These are phyloP conservation scores for Pleurotus cornucopiae DNA, from an alignment of 768 basidiomycete genomes.

Conservation along the genomic window DNA sequence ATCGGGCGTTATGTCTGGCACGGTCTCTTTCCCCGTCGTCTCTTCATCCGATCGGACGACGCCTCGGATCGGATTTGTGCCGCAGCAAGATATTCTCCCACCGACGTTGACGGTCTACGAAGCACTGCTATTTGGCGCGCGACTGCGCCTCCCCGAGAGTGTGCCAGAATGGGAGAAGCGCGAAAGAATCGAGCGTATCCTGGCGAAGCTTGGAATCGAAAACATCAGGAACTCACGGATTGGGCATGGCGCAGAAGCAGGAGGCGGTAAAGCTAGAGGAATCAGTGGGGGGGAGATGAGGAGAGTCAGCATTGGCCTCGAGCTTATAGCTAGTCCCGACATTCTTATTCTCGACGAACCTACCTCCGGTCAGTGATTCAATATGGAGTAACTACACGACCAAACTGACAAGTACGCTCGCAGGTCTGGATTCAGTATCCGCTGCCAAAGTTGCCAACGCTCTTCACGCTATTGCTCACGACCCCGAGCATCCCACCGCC, in stretches of 20 bases:
- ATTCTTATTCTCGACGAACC: slow-evolving; percentile 88
- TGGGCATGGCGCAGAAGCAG: slow-evolving; percentile 45
- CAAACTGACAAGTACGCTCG: background rate
- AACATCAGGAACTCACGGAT: slow-evolving; percentile 70
- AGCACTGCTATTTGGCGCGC: slow-evolving; percentile 80
- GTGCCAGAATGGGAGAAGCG: slow-evolving; percentile 58
- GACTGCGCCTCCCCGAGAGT: slow-evolving; percentile 76
- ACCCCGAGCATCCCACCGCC: slow-evolving; percentile 63
- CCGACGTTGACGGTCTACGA: slow-evolving; percentile 77
- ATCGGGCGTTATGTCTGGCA: slow-evolving; percentile 62
- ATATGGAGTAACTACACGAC: background rate
- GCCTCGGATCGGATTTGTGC: slow-evolving; percentile 79
- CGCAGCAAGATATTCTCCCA: slow-evolving; percentile 82
- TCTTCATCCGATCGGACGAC: slow-evolving; percentile 16
- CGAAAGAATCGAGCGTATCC: slow-evolving; percentile 61
- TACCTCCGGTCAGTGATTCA: slow-evolving; percentile 42
- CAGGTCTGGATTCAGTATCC: slow-evolving; percentile 83
- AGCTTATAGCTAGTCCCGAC: slow-evolving; percentile 82
- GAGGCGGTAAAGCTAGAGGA: slow-evolving; percentile 69
- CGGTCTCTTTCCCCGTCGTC: slow-evolving; percentile 49
- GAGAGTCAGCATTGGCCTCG: slow-evolving; percentile 85
- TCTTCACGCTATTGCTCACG: slow-evolving; percentile 71
- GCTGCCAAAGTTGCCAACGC: slow-evolving; percentile 78
- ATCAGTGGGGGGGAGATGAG: slow-evolving; percentile 93
- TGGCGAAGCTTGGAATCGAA: slow-evolving; percentile 75